A percentile compares a stretch with the other conserved stretches of the same genome.
These are phyloP conservation scores for Candida tetrigidarum DNA, from an alignment of 1,139 yeast genomes.

Conservation along the genomic window DNA sequence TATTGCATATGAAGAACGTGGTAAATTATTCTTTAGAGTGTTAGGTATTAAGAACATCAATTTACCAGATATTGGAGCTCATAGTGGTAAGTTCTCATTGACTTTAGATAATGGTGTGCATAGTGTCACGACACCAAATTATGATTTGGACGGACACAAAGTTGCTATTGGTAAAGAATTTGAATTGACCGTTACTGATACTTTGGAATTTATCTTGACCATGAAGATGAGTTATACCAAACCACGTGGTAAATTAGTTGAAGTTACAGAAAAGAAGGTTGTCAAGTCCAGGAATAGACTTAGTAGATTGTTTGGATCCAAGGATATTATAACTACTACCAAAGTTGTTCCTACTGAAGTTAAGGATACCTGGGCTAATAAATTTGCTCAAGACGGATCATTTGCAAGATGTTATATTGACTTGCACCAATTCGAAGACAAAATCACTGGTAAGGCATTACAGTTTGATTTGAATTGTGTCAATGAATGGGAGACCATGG, in stretches of 20 bases:
- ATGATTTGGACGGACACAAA: conserved; percentile 44
- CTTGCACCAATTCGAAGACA: conserved; percentile 60
- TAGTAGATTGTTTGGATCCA: conserved; percentile 53
- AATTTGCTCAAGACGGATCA: conserved; percentile 84
- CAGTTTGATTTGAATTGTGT: conserved; percentile 63
- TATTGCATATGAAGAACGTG: conserved; percentile 52
- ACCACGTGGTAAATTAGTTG: conserved; percentile 57
- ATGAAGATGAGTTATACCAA: conserved; percentile 66
- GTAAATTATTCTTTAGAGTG: conserved; percentile 73
- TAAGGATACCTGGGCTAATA: conserved; percentile 57
- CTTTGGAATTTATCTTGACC: conserved; percentile 73
- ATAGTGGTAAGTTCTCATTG: conserved; percentile 67
- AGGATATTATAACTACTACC: conserved; percentile 55
- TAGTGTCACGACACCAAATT: conserved; percentile 75
- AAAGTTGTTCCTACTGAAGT: conserved; percentile 55
- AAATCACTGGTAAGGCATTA: conserved; percentile 56
- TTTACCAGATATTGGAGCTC: conserved; percentile 57
- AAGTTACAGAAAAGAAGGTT: conserved; percentile 57
- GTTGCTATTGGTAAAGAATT: conserved; percentile 76
- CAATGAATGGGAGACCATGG: conserved; percentile 77
- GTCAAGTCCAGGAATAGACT: conserved; percentile 51
- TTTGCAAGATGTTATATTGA: conserved; percentile 77
- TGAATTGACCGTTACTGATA: conserved; percentile 73
- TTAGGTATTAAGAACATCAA: conserved; percentile 59
- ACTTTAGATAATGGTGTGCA: conserved; percentile 91